Evolutionary conservation across 78 protist genomes (phyloP), one percentile per base, ranked within the genome.

Genomic region (Salpingoeca rosetta): DNA sequence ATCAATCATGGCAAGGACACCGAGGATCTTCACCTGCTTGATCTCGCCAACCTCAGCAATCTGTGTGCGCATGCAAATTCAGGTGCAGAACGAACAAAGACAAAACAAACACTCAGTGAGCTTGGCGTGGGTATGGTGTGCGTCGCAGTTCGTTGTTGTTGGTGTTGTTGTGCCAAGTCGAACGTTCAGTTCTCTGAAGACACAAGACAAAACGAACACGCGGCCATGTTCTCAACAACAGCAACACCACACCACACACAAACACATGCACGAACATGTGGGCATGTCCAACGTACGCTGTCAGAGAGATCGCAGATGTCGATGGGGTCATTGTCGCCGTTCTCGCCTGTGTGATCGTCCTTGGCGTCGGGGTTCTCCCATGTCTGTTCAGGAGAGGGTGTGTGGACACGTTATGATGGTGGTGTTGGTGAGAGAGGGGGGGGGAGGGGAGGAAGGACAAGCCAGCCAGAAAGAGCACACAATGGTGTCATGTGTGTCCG

Each of bases 301-400:
- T 51, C 36, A 56, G 94, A 93, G 84, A 94, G 87, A 77, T 95
- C 97, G 91, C 92, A 89, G 0, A 90, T 92, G 85, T 95, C 96
- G 24, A 95, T n/a, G 17, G 96, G 97, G 81, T 95, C 97, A 86
- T 92, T 92, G 89, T 95, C 97, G 43, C 96, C 96, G 87, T 92
- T 88, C 43, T 83, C 82, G 17, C 65, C 39, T 0, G 94, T 91
- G 84, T 31, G 82, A 42, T 83, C 73, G 88, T 91, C 81, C 44
- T 65, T 79, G 82, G 80, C 84, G 25, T n/a, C 35, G 80, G 94
- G 94, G 76, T 91, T 84, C 88, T 94, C 95, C 95, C 94, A 92
- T 41, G 95, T 93, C 89, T 94, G 91, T 38, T 2, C 39, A n/a
- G 7, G 12, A 10, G 51, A 79, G 27, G 25, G 40, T 11, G 10